Evolutionary conservation across 441 rosid species (phyloP), one percentile per base, ranked within the genome.

Genomic region (Geranium incanum): DNA sequence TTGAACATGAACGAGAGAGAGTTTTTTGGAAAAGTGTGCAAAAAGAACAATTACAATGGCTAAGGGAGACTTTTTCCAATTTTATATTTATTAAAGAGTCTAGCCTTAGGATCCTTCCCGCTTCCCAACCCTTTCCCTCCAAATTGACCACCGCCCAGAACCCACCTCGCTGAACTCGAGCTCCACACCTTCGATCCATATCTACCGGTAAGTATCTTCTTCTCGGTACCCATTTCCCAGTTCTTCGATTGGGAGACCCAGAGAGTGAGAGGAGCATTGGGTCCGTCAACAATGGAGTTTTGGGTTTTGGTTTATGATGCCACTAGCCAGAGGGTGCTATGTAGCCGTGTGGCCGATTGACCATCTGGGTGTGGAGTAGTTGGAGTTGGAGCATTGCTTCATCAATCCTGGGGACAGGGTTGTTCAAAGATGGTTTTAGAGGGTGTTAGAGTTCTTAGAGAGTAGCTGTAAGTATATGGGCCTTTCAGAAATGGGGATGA

Each of bases 221-320:
- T 28, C 28, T 59, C 64, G 9, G 9, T 28, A 28, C 33, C 33
- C 33, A 28, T 28, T 28, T 28, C 33, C 33, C 33, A 28, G 84
- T 95, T 94, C 74, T 88, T 85, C 65, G 97, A 94, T 78, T 92
- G 99, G 99, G 97, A 94, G 83, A 94, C 95, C 66, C 99, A 92
- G 69, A 92, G 97, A 28, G 86, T 50, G 81, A 82, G 50, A 83
- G 89, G 79, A 79, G 66, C 72, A 72, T 84, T 72, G 86, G 83
- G 39, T 48, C 57, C 2, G 57, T 38, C 8, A 38, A 38, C 4
- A 75, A 67, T 73, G 45, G 74, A 62, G 88, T 76, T 55, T 79
- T 82, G 19, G 83, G 87, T 48, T 90, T 94, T 83, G 90, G 90
- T 36, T 28, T 94, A 86, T 72, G 83, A 87, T 28, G 33, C 33